phyloP scores from a whole-genome alignment of 2,329 filamentous ascomycete species.

The Hymenoscyphus linearis region DNA sequence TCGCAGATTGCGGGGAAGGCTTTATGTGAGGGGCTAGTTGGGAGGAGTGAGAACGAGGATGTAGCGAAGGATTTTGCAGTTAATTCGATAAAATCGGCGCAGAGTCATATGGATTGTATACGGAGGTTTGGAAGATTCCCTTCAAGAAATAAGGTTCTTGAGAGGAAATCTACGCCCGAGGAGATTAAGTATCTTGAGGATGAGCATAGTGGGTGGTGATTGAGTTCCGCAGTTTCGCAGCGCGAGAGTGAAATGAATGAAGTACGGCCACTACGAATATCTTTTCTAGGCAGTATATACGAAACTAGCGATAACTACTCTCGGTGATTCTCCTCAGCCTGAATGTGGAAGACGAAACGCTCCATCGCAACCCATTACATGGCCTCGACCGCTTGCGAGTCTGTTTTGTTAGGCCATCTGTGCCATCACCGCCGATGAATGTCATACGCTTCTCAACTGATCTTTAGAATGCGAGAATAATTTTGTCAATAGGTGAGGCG shows the following conservation, averaged over 20 bases:
- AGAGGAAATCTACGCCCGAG: constrained; percentile 21
- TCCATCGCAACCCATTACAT: background rate
- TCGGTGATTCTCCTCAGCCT: background rate
- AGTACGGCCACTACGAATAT: background rate
- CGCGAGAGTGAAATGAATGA: background rate
- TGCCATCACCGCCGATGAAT: too few species aligned
- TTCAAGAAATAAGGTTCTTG: constrained; percentile 18
- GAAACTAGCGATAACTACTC: background rate
- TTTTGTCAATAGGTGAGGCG: too few species aligned
- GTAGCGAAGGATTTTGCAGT: constrained; percentile 10
- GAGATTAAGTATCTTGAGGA: constrained; percentile 21
- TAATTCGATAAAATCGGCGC: constrained; percentile 6
- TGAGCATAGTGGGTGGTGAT: constrained; percentile 20
- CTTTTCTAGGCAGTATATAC: background rate
- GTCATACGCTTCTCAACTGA: too few species aligned
- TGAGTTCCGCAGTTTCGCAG: too few species aligned
- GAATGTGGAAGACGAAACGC: background rate
- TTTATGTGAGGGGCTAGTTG: constrained; percentile 21
- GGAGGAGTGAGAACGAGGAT: constrained; percentile 15
- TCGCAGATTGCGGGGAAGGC: constrained; percentile 29
- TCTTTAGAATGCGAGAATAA: too few species aligned
- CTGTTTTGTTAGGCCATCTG: too few species aligned
- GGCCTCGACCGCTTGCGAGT: too few species aligned
- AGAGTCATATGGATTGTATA: constrained; percentile 17
- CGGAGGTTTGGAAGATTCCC: constrained; percentile 25